Evolutionary conservation across 306 rosid genomes (phyloP).

Genomic region (Benincasa hispida): DNA sequence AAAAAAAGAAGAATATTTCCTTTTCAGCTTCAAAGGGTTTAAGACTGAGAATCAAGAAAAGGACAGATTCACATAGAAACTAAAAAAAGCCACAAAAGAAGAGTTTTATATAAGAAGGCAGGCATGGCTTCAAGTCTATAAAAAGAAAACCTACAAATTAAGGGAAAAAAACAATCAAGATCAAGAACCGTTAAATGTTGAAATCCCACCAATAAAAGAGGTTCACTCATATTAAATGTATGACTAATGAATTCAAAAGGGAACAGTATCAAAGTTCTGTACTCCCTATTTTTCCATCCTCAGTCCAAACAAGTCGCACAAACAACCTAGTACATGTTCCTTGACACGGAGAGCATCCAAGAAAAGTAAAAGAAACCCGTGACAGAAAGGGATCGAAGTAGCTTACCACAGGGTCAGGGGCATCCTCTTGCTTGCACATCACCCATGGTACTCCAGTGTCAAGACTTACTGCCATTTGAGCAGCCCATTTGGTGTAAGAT

Average conservation of each 20-base stretch:
- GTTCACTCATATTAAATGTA: background rate
- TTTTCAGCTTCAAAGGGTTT: constrained; percentile 1
- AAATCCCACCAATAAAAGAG: constrained; percentile 32
- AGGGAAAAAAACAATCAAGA: constrained; percentile 6
- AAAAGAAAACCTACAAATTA: constrained; percentile 8
- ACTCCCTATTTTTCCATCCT: background rate
- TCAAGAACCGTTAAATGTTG: constrained; percentile 4
- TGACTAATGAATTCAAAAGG: background rate
- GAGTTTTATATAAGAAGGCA: background rate
- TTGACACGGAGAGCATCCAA: background rate
- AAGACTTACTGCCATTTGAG: constrained; percentile 84
- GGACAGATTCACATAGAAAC: background rate
- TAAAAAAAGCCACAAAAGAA: background rate
- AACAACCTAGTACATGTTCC: background rate
- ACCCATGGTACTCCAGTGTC: constrained; percentile 91
- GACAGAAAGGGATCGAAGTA: background rate
- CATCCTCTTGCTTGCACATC: constrained; percentile 98
- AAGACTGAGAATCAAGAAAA: background rate
- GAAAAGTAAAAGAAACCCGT: background rate
- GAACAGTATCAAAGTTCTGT: background rate
- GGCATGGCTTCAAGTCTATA: background rate
- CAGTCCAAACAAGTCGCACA: background rate
- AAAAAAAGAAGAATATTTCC: background rate
- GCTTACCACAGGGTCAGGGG: constrained; percentile 88
- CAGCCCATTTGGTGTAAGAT: constrained; percentile 80